phyloP scores from a whole-genome alignment of 192 early-diverging fungal genomes.

The Linnemannia elongata region DNA sequence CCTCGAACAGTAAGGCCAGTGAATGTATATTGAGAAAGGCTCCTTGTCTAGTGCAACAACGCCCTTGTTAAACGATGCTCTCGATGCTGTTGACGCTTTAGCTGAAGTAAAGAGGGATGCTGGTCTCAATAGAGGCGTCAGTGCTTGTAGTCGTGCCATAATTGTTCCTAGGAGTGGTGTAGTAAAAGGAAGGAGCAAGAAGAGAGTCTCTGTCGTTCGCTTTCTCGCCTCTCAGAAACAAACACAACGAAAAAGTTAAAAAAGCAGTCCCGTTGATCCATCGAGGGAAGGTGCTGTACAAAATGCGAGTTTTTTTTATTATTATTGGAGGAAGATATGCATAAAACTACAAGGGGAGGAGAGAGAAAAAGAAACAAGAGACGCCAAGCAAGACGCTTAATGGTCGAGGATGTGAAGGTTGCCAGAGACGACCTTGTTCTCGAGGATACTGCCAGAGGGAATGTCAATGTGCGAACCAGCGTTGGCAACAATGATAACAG shows the following conservation, averaged over 20 bases:
- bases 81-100: not conserved
- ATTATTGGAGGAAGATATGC: not conserved
- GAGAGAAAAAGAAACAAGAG: slow-evolving; percentile 58
- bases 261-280: not conserved
- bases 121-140: not conserved
- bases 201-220: not conserved
- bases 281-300: not conserved
- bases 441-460: slow-evolving; percentile 89
- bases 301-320: slow-evolving; percentile 1
- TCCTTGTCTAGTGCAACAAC: not conserved
- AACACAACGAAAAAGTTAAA: not conserved
- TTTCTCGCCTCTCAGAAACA: not conserved
- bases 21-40: slow-evolving; percentile 65
- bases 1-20: slow-evolving; percentile 73
- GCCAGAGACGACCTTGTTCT: slow-evolving; percentile 98
- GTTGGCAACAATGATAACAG: slow-evolving; percentile 99
- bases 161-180: slow-evolving; percentile 2
- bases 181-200: slow-evolving; percentile 9
- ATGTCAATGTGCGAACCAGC: slow-evolving; percentile 96
- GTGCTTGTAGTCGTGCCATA: not conserved
- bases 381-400: slow-evolving; percentile 36
- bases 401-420: slow-evolving; percentile 89
- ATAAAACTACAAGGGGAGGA: slow-evolving; percentile 54
- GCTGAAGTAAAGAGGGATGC: not conserved
- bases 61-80: not conserved